These are phyloP conservation scores for Tetramitus jugosus DNA, from an alignment of 208 protist genomes.

Conservation along the genomic window DNA sequence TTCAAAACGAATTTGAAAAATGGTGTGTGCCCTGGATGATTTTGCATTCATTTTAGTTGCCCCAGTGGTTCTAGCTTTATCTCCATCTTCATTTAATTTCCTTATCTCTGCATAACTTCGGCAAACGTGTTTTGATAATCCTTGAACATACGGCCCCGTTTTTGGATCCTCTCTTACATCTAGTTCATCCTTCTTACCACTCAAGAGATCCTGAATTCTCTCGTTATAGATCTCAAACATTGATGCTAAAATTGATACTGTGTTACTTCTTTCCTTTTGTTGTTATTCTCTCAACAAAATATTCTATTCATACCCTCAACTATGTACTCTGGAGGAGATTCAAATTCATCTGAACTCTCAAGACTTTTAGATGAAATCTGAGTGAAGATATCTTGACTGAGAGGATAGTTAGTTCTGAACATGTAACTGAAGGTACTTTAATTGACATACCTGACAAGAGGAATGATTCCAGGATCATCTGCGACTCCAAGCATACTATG, in stretches of 20 bases:
- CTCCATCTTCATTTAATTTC: slow-evolving; percentile 59
- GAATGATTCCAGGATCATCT: slow-evolving; percentile 2
- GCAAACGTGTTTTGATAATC: slow-evolving; percentile 37
- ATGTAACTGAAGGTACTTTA: no score
- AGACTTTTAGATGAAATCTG: no score
- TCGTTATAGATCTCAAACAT: slow-evolving; percentile 83
- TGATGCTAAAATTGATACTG: no score
- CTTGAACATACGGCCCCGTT: slow-evolving; percentile 27
- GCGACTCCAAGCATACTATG: slow-evolving; percentile 29
- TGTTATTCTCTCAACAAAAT: no score
- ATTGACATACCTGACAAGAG: no score
- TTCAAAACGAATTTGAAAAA: slow-evolving; percentile 63
- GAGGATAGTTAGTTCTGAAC: no score
- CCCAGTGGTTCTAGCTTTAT: slow-evolving; percentile 65
- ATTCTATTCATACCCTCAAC: no score
- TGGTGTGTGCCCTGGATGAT: slow-evolving; percentile 71
- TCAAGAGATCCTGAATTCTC: slow-evolving; percentile 67
- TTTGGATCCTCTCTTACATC: slow-evolving; percentile 22
- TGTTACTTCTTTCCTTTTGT: no score
- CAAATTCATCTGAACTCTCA: no score
- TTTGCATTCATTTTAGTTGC: slow-evolving; percentile 70
- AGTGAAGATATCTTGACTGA: no score
- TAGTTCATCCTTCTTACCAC: no score
- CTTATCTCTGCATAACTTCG: slow-evolving; percentile 33
- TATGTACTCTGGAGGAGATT: no score